A percentile compares a stretch with the other conserved stretches of the same genome.
Conservation (phyloP, 331 rosid genomes). For the Saraca asoca region DNA sequence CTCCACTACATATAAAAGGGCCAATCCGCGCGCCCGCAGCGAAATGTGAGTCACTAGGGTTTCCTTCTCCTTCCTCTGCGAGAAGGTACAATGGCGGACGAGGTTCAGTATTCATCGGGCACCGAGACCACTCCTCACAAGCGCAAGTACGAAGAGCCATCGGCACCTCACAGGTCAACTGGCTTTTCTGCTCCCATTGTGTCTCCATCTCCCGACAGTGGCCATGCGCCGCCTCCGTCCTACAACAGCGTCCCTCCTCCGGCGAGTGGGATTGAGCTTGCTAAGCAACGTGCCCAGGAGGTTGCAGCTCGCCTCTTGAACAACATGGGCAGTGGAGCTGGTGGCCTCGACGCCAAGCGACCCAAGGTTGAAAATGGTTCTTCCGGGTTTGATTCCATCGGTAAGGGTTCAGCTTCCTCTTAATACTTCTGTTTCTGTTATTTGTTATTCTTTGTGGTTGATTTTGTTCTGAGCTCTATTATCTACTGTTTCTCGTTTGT, state of each 20-base stretch:
- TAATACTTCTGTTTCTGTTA: no score
- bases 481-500: no score
- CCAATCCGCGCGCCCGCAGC: no score
- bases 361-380: slow-evolving; percentile 73
- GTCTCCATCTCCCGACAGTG: slow-evolving; percentile 55
- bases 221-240: slow-evolving; percentile 44
- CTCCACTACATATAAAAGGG: no score
- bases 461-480: slow-evolving; percentile 14
- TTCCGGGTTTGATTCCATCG: slow-evolving; percentile 63
- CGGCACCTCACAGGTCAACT: slow-evolving; percentile 56
- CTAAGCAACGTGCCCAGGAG: slow-evolving; percentile 92
- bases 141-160: slow-evolving; percentile 83
- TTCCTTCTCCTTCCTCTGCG: slow-evolving; percentile 19
- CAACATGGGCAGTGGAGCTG: slow-evolving; percentile 41
- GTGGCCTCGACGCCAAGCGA: slow-evolving; percentile 63
- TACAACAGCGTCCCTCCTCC: slow-evolving; percentile 79
- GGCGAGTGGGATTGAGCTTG: slow-evolving; percentile 64
- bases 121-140: slow-evolving; percentile 54
- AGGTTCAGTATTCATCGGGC: slow-evolving; percentile 72
- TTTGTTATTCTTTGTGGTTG: no score
- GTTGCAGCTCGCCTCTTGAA: slow-evolving; percentile 80
- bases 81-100: slow-evolving; percentile 71
- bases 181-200: slow-evolving; percentile 75
- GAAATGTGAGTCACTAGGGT: slow-evolving; percentile 35
- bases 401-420: no score